Evolutionary conservation across 257 asterid genomes (phyloP).

Genomic region (Solanum rostratum): DNA sequence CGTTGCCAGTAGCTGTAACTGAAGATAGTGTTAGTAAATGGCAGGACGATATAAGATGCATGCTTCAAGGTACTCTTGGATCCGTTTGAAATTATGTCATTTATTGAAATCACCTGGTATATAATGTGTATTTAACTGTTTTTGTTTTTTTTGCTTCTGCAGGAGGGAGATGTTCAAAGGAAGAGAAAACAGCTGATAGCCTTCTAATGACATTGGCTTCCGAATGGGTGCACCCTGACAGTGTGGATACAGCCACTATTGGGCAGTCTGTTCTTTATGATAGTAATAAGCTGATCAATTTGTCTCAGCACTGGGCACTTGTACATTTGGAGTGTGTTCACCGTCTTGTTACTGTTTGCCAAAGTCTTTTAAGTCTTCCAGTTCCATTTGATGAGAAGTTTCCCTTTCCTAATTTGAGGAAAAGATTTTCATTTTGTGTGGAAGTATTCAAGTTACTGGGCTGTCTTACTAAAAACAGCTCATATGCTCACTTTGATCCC

Average conservation of each 20-base stretch:
- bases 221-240: constrained; percentile 46
- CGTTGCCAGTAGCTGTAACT: constrained; percentile 36
- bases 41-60: constrained; percentile 51
- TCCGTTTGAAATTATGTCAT: background rate
- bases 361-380: constrained; percentile 39
- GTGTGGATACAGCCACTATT: constrained; percentile 17
- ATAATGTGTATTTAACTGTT: background rate
- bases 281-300: constrained; percentile 26
- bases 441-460: constrained; percentile 65
- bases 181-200: constrained; percentile 51
- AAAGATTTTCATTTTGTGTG: constrained; percentile 47
- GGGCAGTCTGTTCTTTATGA: constrained; percentile 33
- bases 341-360: constrained; percentile 52
- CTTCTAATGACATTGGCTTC: constrained; percentile 49
- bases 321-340: constrained; percentile 69
- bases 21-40: constrained; percentile 34
- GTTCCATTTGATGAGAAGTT: constrained; percentile 49
- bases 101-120: background rate
- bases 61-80: constrained; percentile 56
- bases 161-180: constrained; percentile 72
- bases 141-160: background rate
- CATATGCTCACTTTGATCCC: constrained; percentile 38
- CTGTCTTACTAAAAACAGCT: constrained; percentile 41
- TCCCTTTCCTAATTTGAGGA: constrained; percentile 38
- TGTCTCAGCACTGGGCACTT: constrained; percentile 72